These are phyloP conservation scores for Camelina neglecta DNA, from an alignment of 345 rosid genomes.

Conservation along the genomic window DNA sequence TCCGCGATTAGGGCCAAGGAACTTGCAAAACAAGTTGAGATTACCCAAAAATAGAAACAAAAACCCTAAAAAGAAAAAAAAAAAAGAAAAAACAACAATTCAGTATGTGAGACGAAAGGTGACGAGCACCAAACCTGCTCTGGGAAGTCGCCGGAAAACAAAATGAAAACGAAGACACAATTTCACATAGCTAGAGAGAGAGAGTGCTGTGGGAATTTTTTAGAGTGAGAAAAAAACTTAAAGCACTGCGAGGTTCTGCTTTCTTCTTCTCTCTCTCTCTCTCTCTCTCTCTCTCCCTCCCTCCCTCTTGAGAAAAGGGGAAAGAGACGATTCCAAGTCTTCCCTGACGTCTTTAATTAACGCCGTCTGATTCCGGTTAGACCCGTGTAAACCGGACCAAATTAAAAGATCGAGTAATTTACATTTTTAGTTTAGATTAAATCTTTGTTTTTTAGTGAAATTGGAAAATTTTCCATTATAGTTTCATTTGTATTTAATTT, in stretches of 20 bases:
- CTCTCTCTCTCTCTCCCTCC: neutral
- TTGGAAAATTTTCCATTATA: neutral
- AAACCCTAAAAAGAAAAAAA: slow-evolving; percentile 10
- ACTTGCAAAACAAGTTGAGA: slow-evolving; percentile 36
- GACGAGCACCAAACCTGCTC: slow-evolving; percentile 31
- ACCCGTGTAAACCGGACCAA: neutral
- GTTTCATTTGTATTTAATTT: neutral
- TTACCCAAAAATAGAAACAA: slow-evolving; percentile 32
- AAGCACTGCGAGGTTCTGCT: slow-evolving; percentile 32
- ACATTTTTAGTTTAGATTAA: neutral
- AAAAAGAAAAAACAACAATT: slow-evolving; percentile 4
- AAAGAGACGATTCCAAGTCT: slow-evolving; percentile 45
- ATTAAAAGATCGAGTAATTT: neutral
- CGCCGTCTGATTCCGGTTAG: slow-evolving; percentile 49
- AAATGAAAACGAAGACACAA: neutral
- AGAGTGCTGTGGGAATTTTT: neutral
- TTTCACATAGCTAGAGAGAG: slow-evolving; percentile 25
- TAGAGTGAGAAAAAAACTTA: slow-evolving; percentile 18
- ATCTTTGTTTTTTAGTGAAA: neutral
- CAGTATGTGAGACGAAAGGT: slow-evolving; percentile 12
- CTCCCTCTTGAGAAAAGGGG: neutral
- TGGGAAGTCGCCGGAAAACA: slow-evolving; percentile 20
- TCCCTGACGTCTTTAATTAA: slow-evolving; percentile 53
- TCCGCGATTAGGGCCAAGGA: slow-evolving; percentile 60
- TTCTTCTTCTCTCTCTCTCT: neutral